phyloP scores from a whole-genome alignment of 2,329 filamentous ascomycete genomes.

The Esteya vermicola region DNA sequence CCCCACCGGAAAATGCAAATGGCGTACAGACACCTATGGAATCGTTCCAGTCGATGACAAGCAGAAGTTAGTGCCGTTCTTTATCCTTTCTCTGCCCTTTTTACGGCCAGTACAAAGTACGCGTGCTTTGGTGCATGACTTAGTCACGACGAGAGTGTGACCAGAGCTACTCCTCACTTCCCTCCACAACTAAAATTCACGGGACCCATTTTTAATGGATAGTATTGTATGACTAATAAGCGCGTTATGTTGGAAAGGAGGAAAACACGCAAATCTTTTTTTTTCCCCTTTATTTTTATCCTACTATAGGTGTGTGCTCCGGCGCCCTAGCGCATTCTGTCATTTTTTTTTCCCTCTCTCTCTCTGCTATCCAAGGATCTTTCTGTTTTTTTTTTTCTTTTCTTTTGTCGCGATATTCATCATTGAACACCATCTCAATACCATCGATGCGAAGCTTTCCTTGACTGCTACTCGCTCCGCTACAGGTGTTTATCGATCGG shows the following conservation, averaged over 20 bases:
- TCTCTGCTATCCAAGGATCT: too few species aligned
- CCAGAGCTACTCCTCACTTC: too few species aligned
- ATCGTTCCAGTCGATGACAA: too few species aligned
- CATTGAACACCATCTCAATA: not conserved
- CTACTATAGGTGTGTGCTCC: not conserved
- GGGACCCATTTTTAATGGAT: too few species aligned
- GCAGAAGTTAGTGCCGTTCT: too few species aligned
- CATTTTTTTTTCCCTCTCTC: not conserved
- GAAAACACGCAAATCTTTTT: not conserved
- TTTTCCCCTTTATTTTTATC: not conserved
- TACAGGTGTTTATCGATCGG: too few species aligned
- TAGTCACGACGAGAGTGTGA: not conserved
- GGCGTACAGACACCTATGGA: too few species aligned
- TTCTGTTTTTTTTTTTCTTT: not conserved
- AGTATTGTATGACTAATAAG: not conserved
- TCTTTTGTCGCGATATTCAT: slow-evolving; percentile 1
- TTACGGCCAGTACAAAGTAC: too few species aligned
- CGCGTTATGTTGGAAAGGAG: not conserved
- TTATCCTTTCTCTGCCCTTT: too few species aligned
- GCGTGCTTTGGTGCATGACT: too few species aligned
- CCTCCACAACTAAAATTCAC: too few species aligned
- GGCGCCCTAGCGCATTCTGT: slow-evolving; percentile 1
- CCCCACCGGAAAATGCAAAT: too few species aligned
- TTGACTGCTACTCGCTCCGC: not conserved
- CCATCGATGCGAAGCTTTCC: slow-evolving; percentile 1